phyloP scores from a whole-genome alignment of 2,329 filamentous ascomycete genomes.

The Drechslerella dactyloides region DNA sequence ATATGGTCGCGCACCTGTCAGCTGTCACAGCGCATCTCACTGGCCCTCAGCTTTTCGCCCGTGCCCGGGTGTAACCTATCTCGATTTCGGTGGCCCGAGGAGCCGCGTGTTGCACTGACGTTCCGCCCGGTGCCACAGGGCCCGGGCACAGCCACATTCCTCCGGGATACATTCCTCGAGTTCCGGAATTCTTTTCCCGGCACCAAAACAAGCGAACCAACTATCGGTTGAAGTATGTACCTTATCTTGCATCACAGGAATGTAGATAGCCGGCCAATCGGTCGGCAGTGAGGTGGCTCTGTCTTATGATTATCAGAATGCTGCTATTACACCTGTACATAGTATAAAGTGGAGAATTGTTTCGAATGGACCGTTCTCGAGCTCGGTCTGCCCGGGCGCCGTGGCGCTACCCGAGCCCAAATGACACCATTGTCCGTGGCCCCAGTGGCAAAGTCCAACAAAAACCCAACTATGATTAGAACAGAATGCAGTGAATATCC shows the following conservation, averaged over 20 bases:
- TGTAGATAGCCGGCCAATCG: background rate
- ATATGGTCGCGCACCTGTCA: too few species aligned
- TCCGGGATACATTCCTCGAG: background rate
- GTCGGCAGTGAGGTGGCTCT: too few species aligned
- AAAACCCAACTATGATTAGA: conserved; percentile 35
- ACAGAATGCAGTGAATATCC: conserved; percentile 29
- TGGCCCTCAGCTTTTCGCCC: too few species aligned
- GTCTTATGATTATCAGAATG: background rate
- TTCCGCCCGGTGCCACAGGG: background rate
- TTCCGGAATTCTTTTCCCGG: background rate
- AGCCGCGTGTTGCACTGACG: background rate
- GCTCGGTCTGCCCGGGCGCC: conserved; percentile 11
- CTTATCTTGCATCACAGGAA: background rate
- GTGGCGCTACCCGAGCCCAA: conserved; percentile 30
- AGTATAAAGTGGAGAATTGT: too few species aligned
- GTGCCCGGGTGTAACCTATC: background rate
- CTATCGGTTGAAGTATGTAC: background rate
- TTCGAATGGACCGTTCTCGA: conserved; percentile 16
- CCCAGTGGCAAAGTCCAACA: conserved; percentile 33
- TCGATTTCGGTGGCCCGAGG: background rate
- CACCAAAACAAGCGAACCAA: background rate
- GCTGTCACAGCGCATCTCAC: too few species aligned
- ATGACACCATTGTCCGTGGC: background rate
- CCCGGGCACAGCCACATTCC: background rate
- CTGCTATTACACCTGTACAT: too few species aligned